Conservation (phyloP, 2,329 filamentous ascomycete species). For the Colletotrichum graminicola region DNA sequence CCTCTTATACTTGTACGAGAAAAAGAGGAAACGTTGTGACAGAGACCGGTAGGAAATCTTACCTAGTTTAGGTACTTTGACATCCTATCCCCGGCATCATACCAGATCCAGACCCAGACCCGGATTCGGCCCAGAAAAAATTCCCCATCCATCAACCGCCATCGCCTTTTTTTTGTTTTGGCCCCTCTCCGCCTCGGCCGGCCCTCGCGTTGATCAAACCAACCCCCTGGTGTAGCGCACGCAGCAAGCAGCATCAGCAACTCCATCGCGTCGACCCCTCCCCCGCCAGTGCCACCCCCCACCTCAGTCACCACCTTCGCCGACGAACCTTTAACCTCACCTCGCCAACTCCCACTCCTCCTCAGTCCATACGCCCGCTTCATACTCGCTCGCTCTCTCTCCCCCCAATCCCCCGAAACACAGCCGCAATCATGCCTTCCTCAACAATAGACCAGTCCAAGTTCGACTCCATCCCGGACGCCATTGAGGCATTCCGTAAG, state of each 20-base stretch:
- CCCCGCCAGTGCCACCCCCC: conserved; percentile 9
- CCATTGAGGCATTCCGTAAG: conserved; percentile 74
- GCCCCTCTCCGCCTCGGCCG: conserved; percentile 6
- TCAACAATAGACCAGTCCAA: conserved; percentile 63
- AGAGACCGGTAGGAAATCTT: neutral
- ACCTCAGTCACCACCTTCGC: conserved; percentile 1
- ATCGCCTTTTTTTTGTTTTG: neutral
- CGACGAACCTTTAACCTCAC: conserved; percentile 7
- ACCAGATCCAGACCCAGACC: neutral
- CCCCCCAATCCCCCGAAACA: neutral
- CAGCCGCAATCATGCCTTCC: conserved; percentile 59
- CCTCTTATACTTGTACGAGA: neutral
- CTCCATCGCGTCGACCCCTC: conserved; percentile 24
- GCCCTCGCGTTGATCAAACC: conserved; percentile 26
- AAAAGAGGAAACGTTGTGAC: neutral
- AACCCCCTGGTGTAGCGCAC: neutral
- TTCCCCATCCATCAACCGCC: conserved; percentile 13
- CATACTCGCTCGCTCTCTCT: neutral
- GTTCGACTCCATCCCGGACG: conserved; percentile 75
- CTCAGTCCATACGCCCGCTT: neutral
- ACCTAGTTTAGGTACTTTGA: neutral
- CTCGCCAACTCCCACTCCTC: neutral
- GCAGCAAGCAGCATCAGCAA: neutral
- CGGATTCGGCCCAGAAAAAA: conserved; percentile 7
- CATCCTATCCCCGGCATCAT: neutral